These are phyloP conservation scores for Thuja plicata DNA, from an alignment of 83 land plant species.

Conservation along the genomic window DNA sequence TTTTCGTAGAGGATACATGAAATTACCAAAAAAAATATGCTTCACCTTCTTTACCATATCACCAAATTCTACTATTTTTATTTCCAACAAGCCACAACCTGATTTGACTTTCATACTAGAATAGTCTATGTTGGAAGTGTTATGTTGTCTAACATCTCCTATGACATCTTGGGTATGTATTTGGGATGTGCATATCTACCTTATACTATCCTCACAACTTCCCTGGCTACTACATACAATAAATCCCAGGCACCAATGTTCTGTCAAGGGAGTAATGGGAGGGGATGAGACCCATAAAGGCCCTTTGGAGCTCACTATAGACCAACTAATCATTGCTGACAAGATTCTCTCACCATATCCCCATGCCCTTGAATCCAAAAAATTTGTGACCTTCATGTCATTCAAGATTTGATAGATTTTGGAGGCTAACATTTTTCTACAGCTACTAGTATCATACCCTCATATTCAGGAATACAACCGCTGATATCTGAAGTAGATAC, in stretches of 20 bases:
- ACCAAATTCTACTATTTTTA: too few relatives aligned
- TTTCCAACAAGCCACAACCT: too few relatives aligned
- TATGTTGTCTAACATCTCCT: too few relatives aligned
- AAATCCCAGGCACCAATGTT: slow-evolving; percentile 39
- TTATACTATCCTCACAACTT: slow-evolving; percentile 49
- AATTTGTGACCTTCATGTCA: not conserved
- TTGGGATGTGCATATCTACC: too few relatives aligned
- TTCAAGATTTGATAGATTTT: not conserved
- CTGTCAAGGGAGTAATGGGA: slow-evolving; percentile 21
- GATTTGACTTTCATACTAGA: too few relatives aligned
- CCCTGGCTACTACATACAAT: slow-evolving; percentile 60
- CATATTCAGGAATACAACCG: too few relatives aligned
- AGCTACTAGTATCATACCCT: not conserved
- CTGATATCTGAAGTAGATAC: too few relatives aligned
- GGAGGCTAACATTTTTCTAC: not conserved
- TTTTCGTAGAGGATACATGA: too few relatives aligned
- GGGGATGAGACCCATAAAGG: slow-evolving; percentile 35
- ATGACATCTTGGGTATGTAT: too few relatives aligned
- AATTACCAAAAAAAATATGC: too few relatives aligned
- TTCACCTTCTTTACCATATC: too few relatives aligned
- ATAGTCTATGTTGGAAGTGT: too few relatives aligned
- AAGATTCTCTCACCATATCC: slow-evolving; percentile 8
- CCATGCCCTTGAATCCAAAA: not conserved
- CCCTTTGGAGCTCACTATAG: slow-evolving; percentile 27
- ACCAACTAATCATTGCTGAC: slow-evolving; percentile 24